phyloP scores from a whole-genome alignment of 805 yeast genomes.

The Teunomyces gatunensis region DNA sequence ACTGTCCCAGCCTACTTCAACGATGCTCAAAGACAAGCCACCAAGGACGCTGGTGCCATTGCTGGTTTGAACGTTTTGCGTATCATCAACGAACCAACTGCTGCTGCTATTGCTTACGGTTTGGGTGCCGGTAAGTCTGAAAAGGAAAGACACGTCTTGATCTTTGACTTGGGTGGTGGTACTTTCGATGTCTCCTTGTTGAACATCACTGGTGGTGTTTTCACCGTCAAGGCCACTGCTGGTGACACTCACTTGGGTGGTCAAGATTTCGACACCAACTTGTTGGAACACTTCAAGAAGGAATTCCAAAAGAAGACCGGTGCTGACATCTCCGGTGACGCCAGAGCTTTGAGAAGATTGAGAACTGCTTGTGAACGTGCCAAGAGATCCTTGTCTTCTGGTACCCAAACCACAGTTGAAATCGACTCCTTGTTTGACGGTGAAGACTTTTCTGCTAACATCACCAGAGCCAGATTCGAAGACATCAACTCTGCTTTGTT shows the following conservation, averaged over 20 bases:
- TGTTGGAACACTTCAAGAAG: slow-evolving; percentile 46
- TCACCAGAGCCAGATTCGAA: slow-evolving; percentile 52
- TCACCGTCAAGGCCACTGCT: slow-evolving; percentile 90
- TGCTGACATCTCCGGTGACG: slow-evolving; percentile 44
- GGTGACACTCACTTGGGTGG: slow-evolving; percentile 55
- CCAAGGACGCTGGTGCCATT: slow-evolving; percentile 53
- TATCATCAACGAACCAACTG: slow-evolving; percentile 63
- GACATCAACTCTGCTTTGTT: slow-evolving; percentile 49
- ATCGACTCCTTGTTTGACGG: slow-evolving; percentile 50
- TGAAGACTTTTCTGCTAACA: slow-evolving; percentile 49
- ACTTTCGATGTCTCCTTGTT: slow-evolving; percentile 93
- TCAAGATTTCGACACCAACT: slow-evolving; percentile 52
- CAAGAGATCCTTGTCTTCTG: slow-evolving; percentile 49
- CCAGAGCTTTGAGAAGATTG: slow-evolving; percentile 51
- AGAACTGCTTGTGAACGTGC: slow-evolving; percentile 55
- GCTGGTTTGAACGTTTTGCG: slow-evolving; percentile 49
- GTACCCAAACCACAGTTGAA: slow-evolving; percentile 49
- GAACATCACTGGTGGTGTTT: slow-evolving; percentile 93
- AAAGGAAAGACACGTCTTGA: slow-evolving; percentile 68
- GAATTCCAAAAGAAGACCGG: slow-evolving; percentile 49
- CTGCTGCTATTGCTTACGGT: slow-evolving; percentile 97
- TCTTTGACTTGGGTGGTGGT: slow-evolving; percentile 97
- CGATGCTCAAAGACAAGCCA: slow-evolving; percentile 51
- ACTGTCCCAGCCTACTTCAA: slow-evolving; percentile 52
- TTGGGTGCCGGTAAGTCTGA: slow-evolving; percentile 63